A percentile compares a stretch with the other conserved stretches of the same genome.
Evolutionary conservation across 164 flowering plant genomes (phyloP).

Genomic region (Liquidambar formosana): DNA sequence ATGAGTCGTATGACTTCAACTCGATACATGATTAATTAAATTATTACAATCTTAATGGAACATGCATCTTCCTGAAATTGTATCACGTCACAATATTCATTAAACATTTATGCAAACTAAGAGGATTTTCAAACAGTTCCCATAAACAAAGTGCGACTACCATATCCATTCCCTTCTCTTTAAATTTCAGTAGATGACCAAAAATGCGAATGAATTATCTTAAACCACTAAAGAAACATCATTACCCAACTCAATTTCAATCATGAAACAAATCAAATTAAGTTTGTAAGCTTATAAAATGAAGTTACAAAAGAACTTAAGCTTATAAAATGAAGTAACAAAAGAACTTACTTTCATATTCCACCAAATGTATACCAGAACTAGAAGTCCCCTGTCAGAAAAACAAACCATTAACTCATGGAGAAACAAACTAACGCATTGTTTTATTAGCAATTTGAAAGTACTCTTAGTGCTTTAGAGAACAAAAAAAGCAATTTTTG

Average conservation of each 20-base stretch:
- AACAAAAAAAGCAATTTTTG: neutral
- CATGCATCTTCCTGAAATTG: neutral
- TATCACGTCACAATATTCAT: neutral
- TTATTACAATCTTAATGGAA: neutral
- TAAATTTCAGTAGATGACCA: no score
- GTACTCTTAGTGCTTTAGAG: no score
- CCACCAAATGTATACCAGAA: constrained; percentile 43
- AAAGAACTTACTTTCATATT: constrained; percentile 51
- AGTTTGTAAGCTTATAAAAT: no score
- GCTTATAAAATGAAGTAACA: neutral
- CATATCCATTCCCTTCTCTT: no score
- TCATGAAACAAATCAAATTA: no score
- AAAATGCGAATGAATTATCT: no score
- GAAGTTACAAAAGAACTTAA: constrained; percentile 17
- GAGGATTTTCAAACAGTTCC: no score
- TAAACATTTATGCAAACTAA: neutral
- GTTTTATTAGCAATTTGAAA: no score
- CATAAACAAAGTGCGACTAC: no score
- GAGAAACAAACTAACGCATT: no score
- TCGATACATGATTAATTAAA: neutral
- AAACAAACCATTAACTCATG: no score
- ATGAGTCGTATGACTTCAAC: neutral
- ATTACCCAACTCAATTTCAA: no score
- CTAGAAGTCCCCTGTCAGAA: constrained; percentile 34
- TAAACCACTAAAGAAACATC: neutral